Evolutionary conservation across 1,139 yeast genomes (phyloP).

Genomic region (Magnusiomyces suaveolens): DNA sequence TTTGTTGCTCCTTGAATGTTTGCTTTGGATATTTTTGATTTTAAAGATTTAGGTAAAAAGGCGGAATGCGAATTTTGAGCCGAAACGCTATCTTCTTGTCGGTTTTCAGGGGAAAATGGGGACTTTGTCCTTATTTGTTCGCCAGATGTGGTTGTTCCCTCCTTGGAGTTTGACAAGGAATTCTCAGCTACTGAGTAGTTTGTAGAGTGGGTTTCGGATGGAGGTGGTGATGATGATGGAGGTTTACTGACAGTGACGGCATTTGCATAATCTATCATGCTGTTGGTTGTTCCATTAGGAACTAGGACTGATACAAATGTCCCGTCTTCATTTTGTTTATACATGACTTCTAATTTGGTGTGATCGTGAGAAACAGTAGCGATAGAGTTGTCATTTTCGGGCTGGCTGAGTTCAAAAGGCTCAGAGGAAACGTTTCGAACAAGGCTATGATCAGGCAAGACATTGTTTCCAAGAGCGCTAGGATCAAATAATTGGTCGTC

Average conservation of each 20-base stretch:
- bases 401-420: not conserved
- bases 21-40: not conserved
- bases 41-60: not conserved
- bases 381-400: not conserved
- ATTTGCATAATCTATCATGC: not conserved
- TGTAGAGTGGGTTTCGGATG: not conserved
- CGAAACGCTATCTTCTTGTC: not conserved
- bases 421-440: not conserved
- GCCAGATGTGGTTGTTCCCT: not conserved
- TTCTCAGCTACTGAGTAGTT: not conserved
- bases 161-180: not conserved
- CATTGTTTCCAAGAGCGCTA: not conserved
- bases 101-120: not conserved
- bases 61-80: not conserved
- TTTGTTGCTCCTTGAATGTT: not conserved
- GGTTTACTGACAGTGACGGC: not conserved
- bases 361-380: conserved; percentile 10
- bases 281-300: conserved; percentile 4
- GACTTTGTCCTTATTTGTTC: not conserved
- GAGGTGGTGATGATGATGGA: not conserved
- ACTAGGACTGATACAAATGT: conserved; percentile 9
- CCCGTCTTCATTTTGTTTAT: conserved; percentile 12
- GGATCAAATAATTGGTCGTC: not conserved
- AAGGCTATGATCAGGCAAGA: not conserved
- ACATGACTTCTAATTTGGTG: conserved; percentile 12